These are phyloP conservation scores for Cryomyces minteri DNA, from an alignment of 495 filamentous ascomycete genomes.

Conservation along the genomic window DNA sequence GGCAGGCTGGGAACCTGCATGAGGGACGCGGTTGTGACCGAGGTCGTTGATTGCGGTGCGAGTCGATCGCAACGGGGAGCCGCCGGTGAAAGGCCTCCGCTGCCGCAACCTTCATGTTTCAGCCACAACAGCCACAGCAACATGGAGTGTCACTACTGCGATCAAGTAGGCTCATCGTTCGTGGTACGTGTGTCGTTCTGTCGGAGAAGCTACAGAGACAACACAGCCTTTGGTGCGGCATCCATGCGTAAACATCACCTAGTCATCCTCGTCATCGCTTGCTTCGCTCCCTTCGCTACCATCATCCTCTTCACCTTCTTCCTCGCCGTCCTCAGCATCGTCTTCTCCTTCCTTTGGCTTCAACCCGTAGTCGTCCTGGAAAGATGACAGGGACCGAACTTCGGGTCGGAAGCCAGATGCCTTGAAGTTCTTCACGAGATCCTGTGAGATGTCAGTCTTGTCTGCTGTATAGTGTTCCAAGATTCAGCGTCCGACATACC, in stretches of 20 bases:
- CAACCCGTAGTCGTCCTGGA: slow-evolving; percentile 84
- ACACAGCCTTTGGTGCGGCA: too few relatives aligned
- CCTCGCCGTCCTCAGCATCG: slow-evolving; percentile 22
- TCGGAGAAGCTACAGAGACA: too few relatives aligned
- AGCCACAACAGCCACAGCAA: too few relatives aligned
- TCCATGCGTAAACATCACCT: background rate
- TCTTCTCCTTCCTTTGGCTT: slow-evolving; percentile 44
- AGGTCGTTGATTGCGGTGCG: too few relatives aligned
- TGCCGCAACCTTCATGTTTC: too few relatives aligned
- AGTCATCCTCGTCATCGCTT: slow-evolving; percentile 14
- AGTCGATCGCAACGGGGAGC: too few relatives aligned
- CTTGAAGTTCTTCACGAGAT: slow-evolving; percentile 50
- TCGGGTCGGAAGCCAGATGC: slow-evolving; percentile 60
- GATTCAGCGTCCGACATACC: slow-evolving; percentile 28
- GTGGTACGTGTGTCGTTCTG: too few relatives aligned
- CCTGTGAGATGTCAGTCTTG: slow-evolving; percentile 25
- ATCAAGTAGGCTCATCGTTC: too few relatives aligned
- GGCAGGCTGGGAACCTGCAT: too few relatives aligned
- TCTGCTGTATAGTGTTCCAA: background rate
- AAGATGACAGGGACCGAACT: slow-evolving; percentile 55
- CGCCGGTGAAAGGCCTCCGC: too few relatives aligned
- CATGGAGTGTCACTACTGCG: too few relatives aligned
- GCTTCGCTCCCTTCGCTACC: slow-evolving; percentile 34
- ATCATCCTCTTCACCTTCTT: slow-evolving; percentile 45
- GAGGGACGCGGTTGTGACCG: too few relatives aligned